phyloP scores from a whole-genome alignment of 2,329 filamentous ascomycete species.

The Cryphonectria carpinicola region DNA sequence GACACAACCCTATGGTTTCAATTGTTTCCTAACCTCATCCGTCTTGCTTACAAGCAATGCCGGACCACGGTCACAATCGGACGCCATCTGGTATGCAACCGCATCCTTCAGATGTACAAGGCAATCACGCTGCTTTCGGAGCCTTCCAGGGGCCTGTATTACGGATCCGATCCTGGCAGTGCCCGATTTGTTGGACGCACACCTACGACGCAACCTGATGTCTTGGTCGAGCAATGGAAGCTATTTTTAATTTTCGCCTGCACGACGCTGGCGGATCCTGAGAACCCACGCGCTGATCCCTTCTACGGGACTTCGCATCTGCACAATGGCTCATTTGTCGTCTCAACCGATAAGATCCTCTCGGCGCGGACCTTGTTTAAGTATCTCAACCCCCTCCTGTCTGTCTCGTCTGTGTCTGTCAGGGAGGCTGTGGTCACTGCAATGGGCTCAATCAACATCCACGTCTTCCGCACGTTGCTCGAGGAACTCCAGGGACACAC shows the following conservation, averaged over 20 bases:
- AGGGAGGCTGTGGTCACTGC: conserved; percentile 89
- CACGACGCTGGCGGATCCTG: conserved; percentile 87
- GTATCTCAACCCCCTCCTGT: conserved; percentile 85
- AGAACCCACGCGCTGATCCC: conserved; percentile 62
- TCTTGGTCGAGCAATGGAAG: conserved; percentile 97
- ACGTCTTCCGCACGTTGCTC: conserved; percentile 87
- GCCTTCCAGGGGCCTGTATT: conserved; percentile 65
- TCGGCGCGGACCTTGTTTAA: conserved; percentile 90
- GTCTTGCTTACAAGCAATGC: conserved; percentile 87
- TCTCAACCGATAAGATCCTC: conserved; percentile 75
- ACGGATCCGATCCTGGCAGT: conserved; percentile 63
- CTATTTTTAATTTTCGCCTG: conserved; percentile 96
- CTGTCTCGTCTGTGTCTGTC: conserved; percentile 77
- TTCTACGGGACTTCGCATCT: conserved; percentile 71
- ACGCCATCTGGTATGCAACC: conserved; percentile 88
- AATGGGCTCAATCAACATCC: conserved; percentile 91
- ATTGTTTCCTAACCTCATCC: conserved; percentile 92
- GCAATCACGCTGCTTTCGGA: conserved; percentile 81
- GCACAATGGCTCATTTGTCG: conserved; percentile 76
- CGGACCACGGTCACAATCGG: conserved; percentile 89
- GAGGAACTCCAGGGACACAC: conserved; percentile 90
- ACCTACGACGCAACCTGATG: conserved; percentile 76
- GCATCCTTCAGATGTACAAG: conserved; percentile 91
- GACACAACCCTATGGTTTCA: conserved; percentile 97
- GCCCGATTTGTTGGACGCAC: conserved; percentile 56